Base-by-base conservation (phyloP, 2,329 filamentous ascomycete genomes). In the Thielaviopsis populi region DNA sequence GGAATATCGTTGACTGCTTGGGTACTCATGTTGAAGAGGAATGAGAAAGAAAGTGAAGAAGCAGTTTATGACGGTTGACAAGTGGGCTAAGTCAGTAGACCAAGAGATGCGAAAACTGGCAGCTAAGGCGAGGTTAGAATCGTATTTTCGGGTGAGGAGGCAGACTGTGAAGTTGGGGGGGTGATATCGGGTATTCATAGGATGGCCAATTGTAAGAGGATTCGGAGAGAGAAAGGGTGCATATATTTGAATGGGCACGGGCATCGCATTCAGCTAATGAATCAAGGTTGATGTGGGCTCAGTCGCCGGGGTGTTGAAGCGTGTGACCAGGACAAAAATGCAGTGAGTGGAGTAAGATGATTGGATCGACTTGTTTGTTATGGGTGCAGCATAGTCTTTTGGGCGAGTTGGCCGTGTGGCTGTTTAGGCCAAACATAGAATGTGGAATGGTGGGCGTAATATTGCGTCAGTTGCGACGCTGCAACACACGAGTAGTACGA, bases 1-100 rank as follows among this genome's bases (percentile, higher is more conserved):
- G 79, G 72, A 85, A 85, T 33, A 86, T 74, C 66, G 78, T 77
- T 67, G 81, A 77, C 73, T 81, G 84, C 72, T 81, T 80, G 63
- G 78, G 79, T 63, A 17, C 30, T 53, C 63, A 65, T 65, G 33
- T 30, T 62, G 64, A 61, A 41, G n/a, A 46, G 30, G 27, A 19
- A 59, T 11, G 24, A 17, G 30, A 43, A 61, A 41, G 19, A 22
- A 30, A 59, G 59, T 15, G 30, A 61, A 53, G 30, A 15, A 46
- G 19, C n/a, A 41, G 43, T 46, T 24, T 13, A 7, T n/a, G n/a
- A n/a, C n/a, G n/a, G n/a, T 11, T 3, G 19, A 27, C 15, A 27
- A 54, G 30, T 15, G 17, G 10, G 24, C 15, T 7, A 22, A 46
- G 19, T 43, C 27, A 19, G 27, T 27, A 37, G 42, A 24, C 15